These are phyloP conservation scores for Cytospora leucostoma DNA, from an alignment of 2,329 filamentous ascomycete genomes.

Conservation along the genomic window DNA sequence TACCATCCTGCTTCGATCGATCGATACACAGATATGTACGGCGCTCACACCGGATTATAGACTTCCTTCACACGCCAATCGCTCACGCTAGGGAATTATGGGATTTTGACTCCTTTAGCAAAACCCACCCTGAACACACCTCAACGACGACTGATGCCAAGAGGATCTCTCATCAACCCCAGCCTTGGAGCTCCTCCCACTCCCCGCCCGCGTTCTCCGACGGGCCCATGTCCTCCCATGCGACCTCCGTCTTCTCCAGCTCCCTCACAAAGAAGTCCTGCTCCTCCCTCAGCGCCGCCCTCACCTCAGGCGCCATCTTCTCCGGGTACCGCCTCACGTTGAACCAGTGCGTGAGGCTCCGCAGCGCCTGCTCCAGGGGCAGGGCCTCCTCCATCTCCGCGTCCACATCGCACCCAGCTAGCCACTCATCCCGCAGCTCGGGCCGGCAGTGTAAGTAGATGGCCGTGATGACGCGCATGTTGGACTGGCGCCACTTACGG, in stretches of 20 bases:
- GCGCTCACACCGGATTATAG: not conserved
- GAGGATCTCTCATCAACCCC: conserved; percentile 11
- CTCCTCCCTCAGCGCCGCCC: conserved; percentile 67
- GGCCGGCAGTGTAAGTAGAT: conserved; percentile 93
- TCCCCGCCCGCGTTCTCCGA: conserved; percentile 35
- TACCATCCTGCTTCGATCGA: not conserved
- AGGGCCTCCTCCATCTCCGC: conserved; percentile 91
- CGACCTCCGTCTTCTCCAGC: conserved; percentile 68
- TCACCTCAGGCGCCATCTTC: conserved; percentile 64
- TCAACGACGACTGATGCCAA: not conserved
- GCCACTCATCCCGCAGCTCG: conserved; percentile 92
- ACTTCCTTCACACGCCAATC: not conserved
- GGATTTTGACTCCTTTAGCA: too few relatives aligned
- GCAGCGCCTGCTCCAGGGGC: conserved; percentile 85
- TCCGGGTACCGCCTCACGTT: conserved; percentile 83
- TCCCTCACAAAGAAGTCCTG: conserved; percentile 79
- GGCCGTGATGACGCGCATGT: conserved; percentile 98
- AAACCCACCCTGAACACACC: not conserved
- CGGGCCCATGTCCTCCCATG: conserved; percentile 46
- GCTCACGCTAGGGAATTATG: not conserved
- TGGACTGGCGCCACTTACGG: conserved; percentile 94
- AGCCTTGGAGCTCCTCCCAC: conserved; percentile 30
- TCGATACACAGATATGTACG: conserved; percentile 5
- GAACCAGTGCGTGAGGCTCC: conserved; percentile 92
- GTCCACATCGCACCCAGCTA: conserved; percentile 87